phyloP scores from a whole-genome alignment of 1,139 yeast species.

The Scheffersomyces insectosa region DNA sequence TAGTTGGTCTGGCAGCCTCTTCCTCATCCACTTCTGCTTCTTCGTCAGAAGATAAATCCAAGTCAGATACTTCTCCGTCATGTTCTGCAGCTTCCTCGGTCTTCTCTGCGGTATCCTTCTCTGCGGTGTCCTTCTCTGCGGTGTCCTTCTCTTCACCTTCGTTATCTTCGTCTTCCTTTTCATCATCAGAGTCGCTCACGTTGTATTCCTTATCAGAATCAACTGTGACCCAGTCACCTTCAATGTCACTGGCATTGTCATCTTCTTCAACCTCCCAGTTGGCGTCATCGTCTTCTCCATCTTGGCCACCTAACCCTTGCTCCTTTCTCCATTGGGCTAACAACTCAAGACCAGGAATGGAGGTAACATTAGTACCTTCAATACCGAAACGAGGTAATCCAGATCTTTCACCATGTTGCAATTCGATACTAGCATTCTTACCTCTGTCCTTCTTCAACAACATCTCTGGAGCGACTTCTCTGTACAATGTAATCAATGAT shows the following conservation, averaged over 20 bases:
- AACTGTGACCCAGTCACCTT: conserved; percentile 61
- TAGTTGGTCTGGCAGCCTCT: conserved; percentile 23
- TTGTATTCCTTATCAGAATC: conserved; percentile 63
- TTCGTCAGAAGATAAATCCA: conserved; percentile 24
- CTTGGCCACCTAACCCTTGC: conserved; percentile 51
- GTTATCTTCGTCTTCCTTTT: conserved; percentile 35
- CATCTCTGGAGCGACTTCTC: conserved; percentile 98
- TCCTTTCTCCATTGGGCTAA: conserved; percentile 85
- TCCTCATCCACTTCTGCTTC: conserved; percentile 17
- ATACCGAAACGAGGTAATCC: conserved; percentile 70
- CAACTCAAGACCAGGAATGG: conserved; percentile 88
- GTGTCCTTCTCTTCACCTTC: conserved; percentile 37
- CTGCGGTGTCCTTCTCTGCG: conserved; percentile 43
- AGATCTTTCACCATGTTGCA: conserved; percentile 52
- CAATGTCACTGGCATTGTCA: conserved; percentile 53
- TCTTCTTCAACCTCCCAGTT: conserved; percentile 50
- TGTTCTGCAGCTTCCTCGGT: conserved; percentile 39
- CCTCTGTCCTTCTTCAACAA: conserved; percentile 88
- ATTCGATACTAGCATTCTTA: conserved; percentile 79
- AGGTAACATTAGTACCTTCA: conserved; percentile 56
- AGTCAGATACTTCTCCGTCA: conserved; percentile 52
- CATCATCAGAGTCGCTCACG: conserved; percentile 53
- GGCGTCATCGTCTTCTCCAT: conserved; percentile 40
- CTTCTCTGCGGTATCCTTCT: conserved; percentile 54
- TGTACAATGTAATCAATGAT: conserved; percentile 77